Evolutionary conservation across 1,139 yeast genomes (phyloP).

Genomic region (Debaryomyces fabryi): DNA sequence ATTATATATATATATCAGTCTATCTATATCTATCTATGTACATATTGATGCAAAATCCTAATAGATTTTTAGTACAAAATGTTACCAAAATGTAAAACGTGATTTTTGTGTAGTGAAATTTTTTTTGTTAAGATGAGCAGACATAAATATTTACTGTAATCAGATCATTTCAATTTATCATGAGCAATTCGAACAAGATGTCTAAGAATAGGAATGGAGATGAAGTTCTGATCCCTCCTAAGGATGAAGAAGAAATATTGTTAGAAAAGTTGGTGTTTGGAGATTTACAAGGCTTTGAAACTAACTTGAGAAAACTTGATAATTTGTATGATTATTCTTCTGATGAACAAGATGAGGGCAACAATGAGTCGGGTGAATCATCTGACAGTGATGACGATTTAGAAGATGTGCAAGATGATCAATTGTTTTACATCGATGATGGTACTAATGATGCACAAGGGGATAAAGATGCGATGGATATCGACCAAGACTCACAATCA

Average conservation of each 20-base stretch:
- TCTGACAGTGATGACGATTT: conserved; percentile 25
- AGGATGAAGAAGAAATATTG: conserved; percentile 78
- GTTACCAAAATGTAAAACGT: conserved; percentile 2
- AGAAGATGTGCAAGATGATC: conserved; percentile 56
- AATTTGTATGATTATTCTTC: conserved; percentile 54
- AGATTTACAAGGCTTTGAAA: conserved; percentile 77
- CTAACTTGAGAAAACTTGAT: conserved; percentile 61
- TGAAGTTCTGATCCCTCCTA: conserved; percentile 55
- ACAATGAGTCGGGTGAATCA: conserved; percentile 16
- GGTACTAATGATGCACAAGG: conserved; percentile 40
- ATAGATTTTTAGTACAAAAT: not conserved
- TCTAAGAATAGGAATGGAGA: conserved; percentile 29
- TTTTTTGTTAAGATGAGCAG: conserved; percentile 10
- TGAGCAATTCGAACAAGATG: conserved; percentile 17
- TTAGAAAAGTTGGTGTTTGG: conserved; percentile 90
- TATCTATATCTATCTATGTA: conserved; percentile 2
- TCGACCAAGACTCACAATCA: conserved; percentile 33
- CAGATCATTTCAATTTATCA: not conserved
- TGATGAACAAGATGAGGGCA: conserved; percentile 40
- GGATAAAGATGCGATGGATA: conserved; percentile 41
- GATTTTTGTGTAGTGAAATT: conserved; percentile 8
- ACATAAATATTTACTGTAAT: conserved; percentile 1
- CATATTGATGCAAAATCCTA: not conserved
- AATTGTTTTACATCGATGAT: conserved; percentile 66
- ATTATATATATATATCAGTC: not conserved